A percentile compares a stretch with the other conserved stretches of the same genome.
Evolutionary conservation across 257 asterid species (phyloP).

Genomic region (Datura wrightii): DNA sequence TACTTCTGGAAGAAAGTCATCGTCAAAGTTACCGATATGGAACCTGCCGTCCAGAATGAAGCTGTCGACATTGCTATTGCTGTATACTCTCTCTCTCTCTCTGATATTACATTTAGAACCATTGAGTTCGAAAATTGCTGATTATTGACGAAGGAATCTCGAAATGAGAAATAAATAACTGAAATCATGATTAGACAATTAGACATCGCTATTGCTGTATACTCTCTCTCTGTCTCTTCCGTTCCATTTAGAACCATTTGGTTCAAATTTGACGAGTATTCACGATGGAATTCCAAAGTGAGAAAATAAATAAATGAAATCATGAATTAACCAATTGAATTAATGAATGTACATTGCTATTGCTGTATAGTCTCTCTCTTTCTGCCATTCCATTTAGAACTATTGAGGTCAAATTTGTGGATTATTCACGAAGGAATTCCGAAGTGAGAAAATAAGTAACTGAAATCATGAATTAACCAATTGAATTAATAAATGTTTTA

Average conservation of each 20-base stretch:
- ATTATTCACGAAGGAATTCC: neutral
- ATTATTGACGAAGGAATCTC: neutral
- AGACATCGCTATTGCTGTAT: constrained; percentile 79
- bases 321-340: neutral
- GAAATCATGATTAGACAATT: neutral
- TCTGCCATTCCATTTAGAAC: neutral
- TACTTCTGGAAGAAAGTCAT: constrained; percentile 61
- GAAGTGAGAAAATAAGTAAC: neutral
- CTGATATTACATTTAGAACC: neutral
- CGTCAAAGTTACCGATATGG: constrained; percentile 92
- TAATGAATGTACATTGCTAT: constrained; percentile 63
- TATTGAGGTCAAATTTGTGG: neutral
- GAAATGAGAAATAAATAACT: neutral
- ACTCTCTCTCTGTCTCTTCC: constrained; percentile 31
- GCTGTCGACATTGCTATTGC: constrained; percentile 83
- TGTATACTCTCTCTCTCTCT: constrained; percentile 48
- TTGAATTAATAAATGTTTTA: neutral
- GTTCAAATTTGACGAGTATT: neutral
- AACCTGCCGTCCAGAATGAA: constrained; percentile 83
- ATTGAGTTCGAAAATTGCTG: neutral
- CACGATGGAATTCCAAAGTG: neutral
- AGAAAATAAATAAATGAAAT: neutral
- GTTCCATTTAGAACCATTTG: neutral
- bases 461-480: neutral
- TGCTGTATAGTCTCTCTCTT: constrained; percentile 52